Conservation (phyloP, 805 yeast genomes). For the Cyberlindnera amylophila region DNA sequence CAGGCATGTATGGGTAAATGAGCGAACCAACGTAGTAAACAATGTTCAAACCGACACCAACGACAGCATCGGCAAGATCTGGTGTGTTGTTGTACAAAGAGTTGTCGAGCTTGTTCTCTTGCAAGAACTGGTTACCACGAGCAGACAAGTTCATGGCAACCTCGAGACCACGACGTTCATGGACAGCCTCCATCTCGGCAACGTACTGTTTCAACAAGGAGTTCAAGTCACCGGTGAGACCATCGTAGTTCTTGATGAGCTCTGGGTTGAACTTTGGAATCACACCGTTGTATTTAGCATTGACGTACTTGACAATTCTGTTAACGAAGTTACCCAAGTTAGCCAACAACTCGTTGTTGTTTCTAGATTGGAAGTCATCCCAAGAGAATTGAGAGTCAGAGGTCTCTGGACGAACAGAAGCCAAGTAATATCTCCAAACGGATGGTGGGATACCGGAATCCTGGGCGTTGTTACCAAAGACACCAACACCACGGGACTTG, state of each 20-base stretch:
- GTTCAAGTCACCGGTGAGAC: slow-evolving; percentile 55
- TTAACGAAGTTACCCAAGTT: slow-evolving; percentile 96
- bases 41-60: slow-evolving; percentile 86
- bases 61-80: slow-evolving; percentile 83
- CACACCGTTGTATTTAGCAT: slow-evolving; percentile 88
- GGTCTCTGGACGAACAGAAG: slow-evolving; percentile 90
- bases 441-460: slow-evolving; percentile 88
- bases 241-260: slow-evolving; percentile 44
- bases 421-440: slow-evolving; percentile 96
- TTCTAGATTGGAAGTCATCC: slow-evolving; percentile 91
- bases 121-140: slow-evolving; percentile 92
- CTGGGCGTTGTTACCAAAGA: slow-evolving; percentile 95
- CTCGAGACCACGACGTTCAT: slow-evolving; percentile 86
- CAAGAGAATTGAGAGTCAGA: slow-evolving; percentile 97
- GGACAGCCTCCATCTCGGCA: slow-evolving; percentile 71
- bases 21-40: slow-evolving; percentile 82
- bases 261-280: slow-evolving; percentile 62
- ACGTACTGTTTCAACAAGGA: slow-evolving; percentile 57
- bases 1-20: slow-evolving; percentile 89
- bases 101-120: slow-evolving; percentile 94
- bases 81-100: slow-evolving; percentile 72
- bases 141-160: slow-evolving; percentile 86
- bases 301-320: slow-evolving; percentile 85
- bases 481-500: slow-evolving; percentile 97
- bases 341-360: slow-evolving; percentile 90